These are phyloP conservation scores for Diaporthe helianthi DNA, from an alignment of 2,329 filamentous ascomycete species.

Conservation along the genomic window DNA sequence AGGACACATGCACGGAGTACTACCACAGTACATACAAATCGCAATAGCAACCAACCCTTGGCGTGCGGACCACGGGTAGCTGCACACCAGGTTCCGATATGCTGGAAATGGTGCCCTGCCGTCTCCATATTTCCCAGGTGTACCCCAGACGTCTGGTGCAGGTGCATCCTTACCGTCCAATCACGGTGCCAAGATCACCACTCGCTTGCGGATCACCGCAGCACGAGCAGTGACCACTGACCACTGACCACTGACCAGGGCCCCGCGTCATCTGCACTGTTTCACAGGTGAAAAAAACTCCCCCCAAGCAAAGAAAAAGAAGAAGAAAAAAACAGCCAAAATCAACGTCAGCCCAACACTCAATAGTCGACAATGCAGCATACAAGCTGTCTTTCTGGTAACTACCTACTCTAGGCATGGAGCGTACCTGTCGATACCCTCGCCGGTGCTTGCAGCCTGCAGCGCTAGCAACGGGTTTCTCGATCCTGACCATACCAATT, in stretches of 20 bases:
- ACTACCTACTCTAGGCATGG: neutral
- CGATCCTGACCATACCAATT: neutral
- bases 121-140: neutral
- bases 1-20: too few relatives aligned
- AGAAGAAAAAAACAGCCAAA: conserved; percentile 12
- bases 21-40: neutral
- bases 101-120: conserved; percentile 16
- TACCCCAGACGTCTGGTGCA: neutral
- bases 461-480: neutral
- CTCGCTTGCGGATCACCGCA: conserved; percentile 15
- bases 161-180: conserved; percentile 1
- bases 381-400: neutral
- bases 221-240: conserved; percentile 10
- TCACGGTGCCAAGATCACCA: conserved; percentile 12
- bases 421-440: neutral
- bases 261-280: neutral
- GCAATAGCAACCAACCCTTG: neutral
- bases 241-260: neutral
- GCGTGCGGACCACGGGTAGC: neutral
- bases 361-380: too few relatives aligned
- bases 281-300: too few relatives aligned
- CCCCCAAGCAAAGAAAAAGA: too few relatives aligned
- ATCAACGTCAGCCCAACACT: conserved; percentile 16
- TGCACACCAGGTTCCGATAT: conserved; percentile 19
- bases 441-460: neutral